A percentile compares a stretch with the other conserved stretches of the same genome.
These are phyloP conservation scores for Suillus lakei DNA, from an alignment of 768 basidiomycete species.

Conservation along the genomic window DNA sequence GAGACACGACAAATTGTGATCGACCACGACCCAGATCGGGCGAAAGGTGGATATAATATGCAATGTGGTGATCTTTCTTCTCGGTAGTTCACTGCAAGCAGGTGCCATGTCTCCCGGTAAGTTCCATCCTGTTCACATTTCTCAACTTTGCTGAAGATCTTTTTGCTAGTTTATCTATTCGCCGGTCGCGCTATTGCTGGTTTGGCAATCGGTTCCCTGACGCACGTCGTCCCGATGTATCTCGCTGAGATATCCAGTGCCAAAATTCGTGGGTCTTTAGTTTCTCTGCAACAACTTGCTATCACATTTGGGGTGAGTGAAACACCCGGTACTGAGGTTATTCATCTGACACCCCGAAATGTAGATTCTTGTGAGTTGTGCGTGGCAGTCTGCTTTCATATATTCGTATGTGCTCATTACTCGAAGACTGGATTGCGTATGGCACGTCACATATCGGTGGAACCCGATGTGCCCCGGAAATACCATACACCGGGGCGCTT, in stretches of 20 bases:
- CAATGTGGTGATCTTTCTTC: slow-evolving; percentile 33
- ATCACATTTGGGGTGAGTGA: slow-evolving; percentile 40
- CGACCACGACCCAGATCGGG: slow-evolving; percentile 24
- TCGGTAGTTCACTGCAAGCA: slow-evolving; percentile 36
- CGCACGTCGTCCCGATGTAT: slow-evolving; percentile 37
- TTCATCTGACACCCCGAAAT: neutral
- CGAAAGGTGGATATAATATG: slow-evolving; percentile 33
- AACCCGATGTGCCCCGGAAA: slow-evolving; percentile 32
- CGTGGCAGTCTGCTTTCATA: slow-evolving; percentile 8
- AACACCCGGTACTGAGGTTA: neutral
- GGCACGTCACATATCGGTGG: slow-evolving; percentile 40
- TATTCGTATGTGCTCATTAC: neutral
- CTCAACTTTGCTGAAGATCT: neutral
- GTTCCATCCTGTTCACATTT: neutral
- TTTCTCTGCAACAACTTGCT: slow-evolving; percentile 40
- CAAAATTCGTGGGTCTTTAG: slow-evolving; percentile 42
- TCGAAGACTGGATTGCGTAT: slow-evolving; percentile 37
- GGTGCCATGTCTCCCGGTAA: slow-evolving; percentile 31
- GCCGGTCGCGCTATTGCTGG: slow-evolving; percentile 33
- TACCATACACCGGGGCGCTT: slow-evolving; percentile 36
- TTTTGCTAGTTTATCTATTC: slow-evolving; percentile 30
- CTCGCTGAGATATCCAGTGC: slow-evolving; percentile 44
- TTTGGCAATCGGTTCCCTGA: slow-evolving; percentile 24
- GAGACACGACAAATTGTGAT: neutral
- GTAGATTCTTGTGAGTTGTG: slow-evolving; percentile 39